Evolutionary conservation across 2,329 filamentous ascomycete genomes (phyloP), one percentile per base, ranked within the genome.

Genomic region (Xylariaceae sp.): DNA sequence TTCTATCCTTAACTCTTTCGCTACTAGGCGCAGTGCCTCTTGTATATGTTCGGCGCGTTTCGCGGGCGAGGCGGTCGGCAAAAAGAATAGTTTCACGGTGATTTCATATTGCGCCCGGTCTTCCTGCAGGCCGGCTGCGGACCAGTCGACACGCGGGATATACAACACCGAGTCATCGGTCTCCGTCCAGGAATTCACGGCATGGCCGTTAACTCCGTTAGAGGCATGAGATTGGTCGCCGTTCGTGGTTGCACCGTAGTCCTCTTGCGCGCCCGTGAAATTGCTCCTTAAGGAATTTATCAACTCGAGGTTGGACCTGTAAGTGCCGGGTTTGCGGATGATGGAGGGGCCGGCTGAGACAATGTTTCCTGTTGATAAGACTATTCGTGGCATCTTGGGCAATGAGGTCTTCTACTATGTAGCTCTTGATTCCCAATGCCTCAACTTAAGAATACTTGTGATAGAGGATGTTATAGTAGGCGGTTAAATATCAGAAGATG

Each of bases 21-120:
- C 74, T 8, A 97, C 91, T 8, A 95, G 69, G 41, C 81, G 73
- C 55, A 98, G 75, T 1, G 93, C 92, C 61, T 94, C 86, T 44
- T 77, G 70, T 7, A 87, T 86, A 62, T 95, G 85, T 44, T 74
- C 72, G 55, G 79, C 79, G 48, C 92, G 81, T 53, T 82, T 70
- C 16, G 76, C 74, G 2, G 80, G 70, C 8, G 83, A 75, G 42
- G 88, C 79, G 16, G 79, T 80, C 1, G 89, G 86, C 22, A 97
- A 77, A 67, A 93, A 94, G 73, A 98, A 98, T 19, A 98, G 71
- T 69, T 98, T 98, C 50, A 93, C 85, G 1, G 92, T 96, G 60
- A 96, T 90, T 63, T 96, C 90, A 71, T 98, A 98, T 56, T 90
- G 83, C 48, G 79, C 75, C 21, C 85, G 75, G 56, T 95, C 90